Base-by-base conservation (phyloP, 176 grass and related monocot species). In the Ananas comosus region DNA sequence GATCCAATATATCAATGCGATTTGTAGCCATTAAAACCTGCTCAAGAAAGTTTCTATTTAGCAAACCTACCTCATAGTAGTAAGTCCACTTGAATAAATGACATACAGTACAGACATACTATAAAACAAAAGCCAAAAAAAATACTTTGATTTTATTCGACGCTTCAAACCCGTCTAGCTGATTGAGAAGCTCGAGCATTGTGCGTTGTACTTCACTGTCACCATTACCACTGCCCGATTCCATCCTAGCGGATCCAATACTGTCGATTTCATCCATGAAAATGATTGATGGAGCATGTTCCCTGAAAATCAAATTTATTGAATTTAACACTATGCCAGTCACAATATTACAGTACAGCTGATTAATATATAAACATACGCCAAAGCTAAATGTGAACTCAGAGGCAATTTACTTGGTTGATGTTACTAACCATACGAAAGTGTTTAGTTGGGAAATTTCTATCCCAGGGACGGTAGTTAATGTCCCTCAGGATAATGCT, bases 211-310 rank as follows among this genome's bases (percentile, higher is more conserved):
- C 93, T 81, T 97, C 93, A 76, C 89, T 97, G 27, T 92, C 93
- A 70, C 93, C 89, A 10, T 97, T 97, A 74, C 93, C 93, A 76
- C 77, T 85, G 67, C 93, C 93, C 71, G 88, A 90, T 56, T 97
- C 93, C 93, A 97, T 97, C 71, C 93, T 86, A 75, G 93, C 77
- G 73, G 93, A 97, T 48, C 93, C 93, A 70, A 97, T 97, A 51
- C 89, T 92, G 82, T 97, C 89, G 49, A 97, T 97, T 76, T 97
- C 93, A 72, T 97, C 93, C 93, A 97, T 97, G 66, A 97, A 97
- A 52, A 97, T 97, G 72, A 97, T 92, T 65, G 93, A 97, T 17
- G 93, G 93, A 68, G 93, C 89, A 54, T 97, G 93, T 71, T 97
- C 93, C 84, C 93, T 97, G 66, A 22, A 85, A 76, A 42, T 42